Conservation (phyloP, 805 yeast genomes). For the Candida yuanshanica region DNA sequence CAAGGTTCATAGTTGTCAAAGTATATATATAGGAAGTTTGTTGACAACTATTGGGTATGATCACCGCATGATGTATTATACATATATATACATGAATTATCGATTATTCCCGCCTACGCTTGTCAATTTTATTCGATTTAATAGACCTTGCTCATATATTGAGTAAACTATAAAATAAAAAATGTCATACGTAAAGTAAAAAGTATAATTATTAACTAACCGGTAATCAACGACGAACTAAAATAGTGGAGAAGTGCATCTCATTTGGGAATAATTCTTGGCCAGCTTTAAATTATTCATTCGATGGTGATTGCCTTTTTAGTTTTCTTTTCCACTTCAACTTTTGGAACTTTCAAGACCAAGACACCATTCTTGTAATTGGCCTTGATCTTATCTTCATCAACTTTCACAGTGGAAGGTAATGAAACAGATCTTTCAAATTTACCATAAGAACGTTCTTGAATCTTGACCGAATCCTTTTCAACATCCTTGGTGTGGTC, state of each 20-base stretch:
- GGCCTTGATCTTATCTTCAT: slow-evolving; percentile 40
- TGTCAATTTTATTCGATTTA: too few relatives aligned
- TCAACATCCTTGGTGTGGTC: slow-evolving; percentile 19
- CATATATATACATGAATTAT: too few relatives aligned
- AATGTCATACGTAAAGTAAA: too few relatives aligned
- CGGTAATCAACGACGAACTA: not conserved
- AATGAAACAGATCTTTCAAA: slow-evolving; percentile 39
- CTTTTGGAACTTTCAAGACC: slow-evolving; percentile 37
- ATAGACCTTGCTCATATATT: too few relatives aligned
- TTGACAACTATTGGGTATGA: too few relatives aligned
- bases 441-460: slow-evolving; percentile 33
- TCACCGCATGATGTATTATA: too few relatives aligned
- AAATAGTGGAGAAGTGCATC: not conserved
- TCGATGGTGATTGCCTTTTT: slow-evolving; percentile 19
- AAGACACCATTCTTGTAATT: slow-evolving; percentile 41
- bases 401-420: slow-evolving; percentile 33
- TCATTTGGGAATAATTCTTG: too few relatives aligned
- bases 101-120: too few relatives aligned
- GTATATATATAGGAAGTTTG: too few relatives aligned
- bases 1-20: too few relatives aligned
- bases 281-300: not conserved
- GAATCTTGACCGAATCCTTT: slow-evolving; percentile 24
- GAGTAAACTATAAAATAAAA: too few relatives aligned
- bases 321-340: slow-evolving; percentile 20
- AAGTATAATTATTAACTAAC: not conserved